Base-by-base conservation (phyloP, 495 filamentous ascomycete species). In the Lophiostoma macrostomum region DNA sequence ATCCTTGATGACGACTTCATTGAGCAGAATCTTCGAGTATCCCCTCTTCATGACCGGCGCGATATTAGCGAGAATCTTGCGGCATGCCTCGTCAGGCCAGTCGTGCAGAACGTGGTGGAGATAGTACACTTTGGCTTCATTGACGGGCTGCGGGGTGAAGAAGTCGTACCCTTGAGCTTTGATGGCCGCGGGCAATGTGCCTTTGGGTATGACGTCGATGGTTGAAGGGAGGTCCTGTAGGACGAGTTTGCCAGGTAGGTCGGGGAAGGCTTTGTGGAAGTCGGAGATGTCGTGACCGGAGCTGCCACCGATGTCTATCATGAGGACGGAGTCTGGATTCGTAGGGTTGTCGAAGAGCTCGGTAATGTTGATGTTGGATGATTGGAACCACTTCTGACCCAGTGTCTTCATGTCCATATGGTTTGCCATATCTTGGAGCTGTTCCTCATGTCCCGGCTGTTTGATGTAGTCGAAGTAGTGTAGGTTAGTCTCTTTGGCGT, bases 51-150 rank as follows among this genome's bases (percentile, higher is more conserved):
- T 71, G n/a, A 71, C 77, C 0, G 64, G 61, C 1, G 60, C 68
- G 3, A 77, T 37, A 22, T 73, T 64, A 18, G 45, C 29, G 2
- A 78, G 64, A 38, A 78, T 76, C 8, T 56, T 63, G 12, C 49
- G 35, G 46, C 69, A 70, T 22, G 61, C 53, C 7, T 64, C 55
- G 47, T 77, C 74, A 1, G 68, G 54, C 74, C 73, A 80, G 50
- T 80, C 74, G 43, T 81, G 76, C 0, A 81, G 62, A 1, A 79
- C 68, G 13, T 69, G 62, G 18, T 77, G 73, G 31, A 78, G 61
- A 50, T 73, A 71, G 56, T 80, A 81, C 0, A 70, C 68, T 4
- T 67, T 45, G 0, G 78, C 78, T 19, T 35, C 16, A n/a, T 13
- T 19, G 13, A 20, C 12, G 10, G 38, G 38, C 20, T 53, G 50